phyloP scores from a whole-genome alignment of 768 basidiomycete genomes.

The Auricularia auricula-judae region DNA sequence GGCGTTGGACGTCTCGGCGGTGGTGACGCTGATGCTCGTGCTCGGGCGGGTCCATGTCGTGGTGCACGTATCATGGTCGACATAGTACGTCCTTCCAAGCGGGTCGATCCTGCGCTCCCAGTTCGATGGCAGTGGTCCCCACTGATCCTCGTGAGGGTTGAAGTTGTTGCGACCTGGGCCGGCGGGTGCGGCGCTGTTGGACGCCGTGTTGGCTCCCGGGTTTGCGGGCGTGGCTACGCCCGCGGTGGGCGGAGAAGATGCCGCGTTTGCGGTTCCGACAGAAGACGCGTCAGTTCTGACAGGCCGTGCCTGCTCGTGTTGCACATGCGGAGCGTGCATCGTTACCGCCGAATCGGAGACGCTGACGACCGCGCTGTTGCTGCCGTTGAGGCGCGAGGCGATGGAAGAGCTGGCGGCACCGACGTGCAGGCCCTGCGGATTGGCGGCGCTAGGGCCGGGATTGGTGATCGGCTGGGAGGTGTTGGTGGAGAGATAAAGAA shows the following conservation, averaged over 20 bases:
- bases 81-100: slow-evolving; percentile 91
- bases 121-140: slow-evolving; percentile 76
- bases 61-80: slow-evolving; percentile 94
- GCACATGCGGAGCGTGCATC: background rate
- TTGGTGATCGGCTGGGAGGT: slow-evolving; percentile 74
- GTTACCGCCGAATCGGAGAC: background rate
- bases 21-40: slow-evolving; percentile 61
- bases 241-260: slow-evolving; percentile 8
- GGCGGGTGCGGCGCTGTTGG: slow-evolving; percentile 20
- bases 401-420: background rate
- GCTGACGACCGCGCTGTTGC: background rate
- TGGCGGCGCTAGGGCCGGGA: slow-evolving; percentile 58
- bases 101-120: slow-evolving; percentile 99
- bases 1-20: slow-evolving; percentile 69
- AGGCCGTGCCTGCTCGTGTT: background rate
- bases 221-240: slow-evolving; percentile 12
- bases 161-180: slow-evolving; percentile 56
- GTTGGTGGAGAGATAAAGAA: slow-evolving; percentile 93
- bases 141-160: slow-evolving; percentile 91
- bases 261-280: background rate
- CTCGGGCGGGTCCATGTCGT: slow-evolving; percentile 97
- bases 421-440: background rate
- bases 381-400: background rate
- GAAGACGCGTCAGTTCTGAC: background rate
- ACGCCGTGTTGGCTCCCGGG: slow-evolving; percentile 8